These are phyloP conservation scores for Pseudogymnoascus sp. DNA, from an alignment of 2,329 filamentous ascomycete genomes.

Conservation along the genomic window DNA sequence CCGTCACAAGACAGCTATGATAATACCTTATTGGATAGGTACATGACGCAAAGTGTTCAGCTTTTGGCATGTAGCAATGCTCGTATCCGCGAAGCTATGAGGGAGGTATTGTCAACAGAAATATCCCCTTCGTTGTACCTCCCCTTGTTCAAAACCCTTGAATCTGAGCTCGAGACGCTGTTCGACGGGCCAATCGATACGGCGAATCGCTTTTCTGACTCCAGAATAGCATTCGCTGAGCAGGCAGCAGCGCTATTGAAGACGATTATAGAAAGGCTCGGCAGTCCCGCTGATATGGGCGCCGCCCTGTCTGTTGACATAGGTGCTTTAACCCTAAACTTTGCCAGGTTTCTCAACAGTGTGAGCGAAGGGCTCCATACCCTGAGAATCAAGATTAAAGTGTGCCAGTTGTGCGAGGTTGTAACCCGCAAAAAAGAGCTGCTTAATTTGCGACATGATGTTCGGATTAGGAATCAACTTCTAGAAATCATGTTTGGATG, in stretches of 20 bases:
- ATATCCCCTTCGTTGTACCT: conserved; percentile 53
- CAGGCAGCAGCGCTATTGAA: conserved; percentile 56
- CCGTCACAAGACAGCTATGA: conserved; percentile 50
- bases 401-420: conserved; percentile 58
- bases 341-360: conserved; percentile 57
- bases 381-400: conserved; percentile 57
- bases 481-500: conserved; percentile 60
- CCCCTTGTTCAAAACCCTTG: conserved; percentile 55
- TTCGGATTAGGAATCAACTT: conserved; percentile 59
- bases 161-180: conserved; percentile 53
- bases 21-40: conserved; percentile 50
- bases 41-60: conserved; percentile 55
- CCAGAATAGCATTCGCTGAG: conserved; percentile 57
- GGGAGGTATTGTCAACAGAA: conserved; percentile 58
- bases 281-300: conserved; percentile 53
- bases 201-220: conserved; percentile 45
- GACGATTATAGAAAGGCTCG: conserved; percentile 54
- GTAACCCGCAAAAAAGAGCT: conserved; percentile 60
- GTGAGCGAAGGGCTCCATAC: conserved; percentile 46
- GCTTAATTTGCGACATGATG: conserved; percentile 58
- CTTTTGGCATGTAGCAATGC: conserved; percentile 56
- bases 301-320: conserved; percentile 56
- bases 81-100: conserved; percentile 55
- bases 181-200: conserved; percentile 48
- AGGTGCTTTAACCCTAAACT: conserved; percentile 53